Percentiles rank a stretch among this genome's conserved stretches.
Evolutionary conservation across 2,329 filamentous ascomycete species (phyloP).

Genomic region (Rhynchosporium graminicola): DNA sequence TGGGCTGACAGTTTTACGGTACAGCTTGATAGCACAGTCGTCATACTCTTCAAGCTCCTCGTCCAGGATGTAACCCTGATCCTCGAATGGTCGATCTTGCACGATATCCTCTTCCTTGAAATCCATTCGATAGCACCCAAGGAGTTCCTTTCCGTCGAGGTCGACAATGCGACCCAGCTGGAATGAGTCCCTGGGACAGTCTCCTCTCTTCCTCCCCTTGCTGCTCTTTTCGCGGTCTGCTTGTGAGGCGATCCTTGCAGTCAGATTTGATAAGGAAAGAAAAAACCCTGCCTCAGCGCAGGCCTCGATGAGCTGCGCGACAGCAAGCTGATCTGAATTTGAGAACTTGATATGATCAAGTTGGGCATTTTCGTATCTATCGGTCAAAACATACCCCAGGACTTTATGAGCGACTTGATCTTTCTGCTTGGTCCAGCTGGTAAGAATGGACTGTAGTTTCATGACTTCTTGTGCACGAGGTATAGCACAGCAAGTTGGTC

Average conservation of each 20-base stretch:
- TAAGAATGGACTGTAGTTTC: neutral
- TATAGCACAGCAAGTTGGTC: neutral
- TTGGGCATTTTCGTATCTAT: neutral
- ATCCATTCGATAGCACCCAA: neutral
- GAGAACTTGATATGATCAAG: neutral
- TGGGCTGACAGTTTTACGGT: neutral
- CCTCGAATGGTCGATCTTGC: neutral
- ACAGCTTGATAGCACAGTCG: neutral
- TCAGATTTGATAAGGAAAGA: neutral
- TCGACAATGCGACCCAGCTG: conserved; percentile 1
- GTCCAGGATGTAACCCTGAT: neutral
- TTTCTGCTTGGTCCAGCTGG: neutral
- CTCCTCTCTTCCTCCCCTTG: neutral
- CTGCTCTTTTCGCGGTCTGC: neutral
- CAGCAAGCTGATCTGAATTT: conserved; percentile 2
- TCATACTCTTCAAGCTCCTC: neutral
- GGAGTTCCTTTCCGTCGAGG: neutral
- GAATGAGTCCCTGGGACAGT: neutral
- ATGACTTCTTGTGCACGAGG: neutral
- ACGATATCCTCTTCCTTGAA: neutral
- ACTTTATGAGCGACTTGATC: neutral
- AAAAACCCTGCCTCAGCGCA: conserved; percentile 1
- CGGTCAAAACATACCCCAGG: neutral
- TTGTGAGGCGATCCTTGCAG: neutral
- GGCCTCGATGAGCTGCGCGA: neutral